Percentiles rank a stretch among this genome's conserved stretches.
phyloP scores from a whole-genome alignment of 371 early-diverging fungal genomes.

The Catenaria anguillulae region DNA sequence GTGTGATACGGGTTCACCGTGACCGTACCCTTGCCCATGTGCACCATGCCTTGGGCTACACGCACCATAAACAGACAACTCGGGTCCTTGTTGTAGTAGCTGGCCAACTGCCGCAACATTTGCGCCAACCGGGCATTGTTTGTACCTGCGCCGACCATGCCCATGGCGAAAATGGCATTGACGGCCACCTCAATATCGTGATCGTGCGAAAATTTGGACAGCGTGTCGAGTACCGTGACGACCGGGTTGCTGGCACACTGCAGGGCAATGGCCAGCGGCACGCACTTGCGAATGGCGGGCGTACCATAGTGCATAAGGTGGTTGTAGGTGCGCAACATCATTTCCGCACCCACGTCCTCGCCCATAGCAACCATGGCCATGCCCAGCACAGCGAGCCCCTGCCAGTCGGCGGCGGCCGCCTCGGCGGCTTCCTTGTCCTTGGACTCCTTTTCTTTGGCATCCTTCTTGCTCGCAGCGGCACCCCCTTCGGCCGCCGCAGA shows the following conservation, averaged over 20 bases:
- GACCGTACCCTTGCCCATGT: conserved; percentile 97
- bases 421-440: conserved; percentile 37
- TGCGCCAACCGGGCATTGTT: conserved; percentile 96
- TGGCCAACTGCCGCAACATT: conserved; percentile 89
- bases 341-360: conserved; percentile 89
- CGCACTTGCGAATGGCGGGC: conserved; percentile 75
- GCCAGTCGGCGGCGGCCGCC: conserved; percentile 37
- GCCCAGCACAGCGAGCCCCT: conserved; percentile 90
- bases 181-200: conserved; percentile 84
- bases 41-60: conserved; percentile 92
- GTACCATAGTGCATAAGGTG: conserved; percentile 99
- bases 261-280: conserved; percentile 89
- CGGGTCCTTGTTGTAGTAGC: conserved; percentile 93
- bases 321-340: conserved; percentile 85
- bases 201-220: conserved; percentile 94
- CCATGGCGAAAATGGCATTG: conserved; percentile 97
- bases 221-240: conserved; percentile 78
- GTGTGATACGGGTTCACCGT: conserved; percentile 86
- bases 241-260: conserved; percentile 93
- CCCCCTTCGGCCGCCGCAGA: too few species aligned
- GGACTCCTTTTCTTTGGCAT: too few species aligned
- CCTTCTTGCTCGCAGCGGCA: too few species aligned
- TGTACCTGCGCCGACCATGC: conserved; percentile 98
- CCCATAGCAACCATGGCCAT: conserved; percentile 92
- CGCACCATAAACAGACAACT: conserved; percentile 84